Evolutionary conservation across 1,284 basidiomycete genomes (phyloP).

Genomic region (Boletus putidus): DNA sequence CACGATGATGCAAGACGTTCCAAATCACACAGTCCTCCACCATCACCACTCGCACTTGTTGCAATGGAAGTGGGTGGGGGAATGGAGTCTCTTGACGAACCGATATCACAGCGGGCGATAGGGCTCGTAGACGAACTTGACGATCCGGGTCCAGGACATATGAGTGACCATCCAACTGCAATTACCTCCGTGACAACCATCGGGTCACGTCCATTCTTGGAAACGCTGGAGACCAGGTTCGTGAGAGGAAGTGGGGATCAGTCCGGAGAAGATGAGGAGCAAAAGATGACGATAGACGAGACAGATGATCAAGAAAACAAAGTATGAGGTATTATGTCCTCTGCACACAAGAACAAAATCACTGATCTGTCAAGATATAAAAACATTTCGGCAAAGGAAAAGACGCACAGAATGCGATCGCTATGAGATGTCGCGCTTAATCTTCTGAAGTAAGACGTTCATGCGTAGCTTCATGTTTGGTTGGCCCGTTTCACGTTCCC

Average conservation of each 20-base stretch:
- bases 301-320: conserved; percentile 62
- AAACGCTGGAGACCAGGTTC: conserved; percentile 64
- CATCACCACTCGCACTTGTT: conserved; percentile 62
- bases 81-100: conserved; percentile 36
- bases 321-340: conserved; percentile 20
- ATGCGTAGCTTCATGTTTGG: conserved; percentile 80
- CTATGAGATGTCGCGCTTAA: conserved; percentile 55
- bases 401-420: conserved; percentile 4
- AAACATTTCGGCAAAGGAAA: not conserved
- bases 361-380: conserved; percentile 1
- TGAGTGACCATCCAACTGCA: conserved; percentile 75
- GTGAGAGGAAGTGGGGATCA: conserved; percentile 48
- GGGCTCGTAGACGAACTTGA: conserved; percentile 82
- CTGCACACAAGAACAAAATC: conserved; percentile 1
- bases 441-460: conserved; percentile 75
- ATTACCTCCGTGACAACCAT: conserved; percentile 64
- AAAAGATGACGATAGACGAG: conserved; percentile 49
- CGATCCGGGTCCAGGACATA: conserved; percentile 75
- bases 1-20: conserved; percentile 75
- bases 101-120: conserved; percentile 51
- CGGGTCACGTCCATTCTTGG: conserved; percentile 48
- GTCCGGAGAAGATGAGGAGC: conserved; percentile 31
- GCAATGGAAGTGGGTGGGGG: conserved; percentile 35
- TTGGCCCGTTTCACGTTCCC: conserved; percentile 49
- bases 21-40: conserved; percentile 71